Percentiles rank a stretch among this genome's conserved stretches.
Evolutionary conservation across 2,329 filamentous ascomycete species (phyloP).

Genomic region (Cercospora nicotianae): DNA sequence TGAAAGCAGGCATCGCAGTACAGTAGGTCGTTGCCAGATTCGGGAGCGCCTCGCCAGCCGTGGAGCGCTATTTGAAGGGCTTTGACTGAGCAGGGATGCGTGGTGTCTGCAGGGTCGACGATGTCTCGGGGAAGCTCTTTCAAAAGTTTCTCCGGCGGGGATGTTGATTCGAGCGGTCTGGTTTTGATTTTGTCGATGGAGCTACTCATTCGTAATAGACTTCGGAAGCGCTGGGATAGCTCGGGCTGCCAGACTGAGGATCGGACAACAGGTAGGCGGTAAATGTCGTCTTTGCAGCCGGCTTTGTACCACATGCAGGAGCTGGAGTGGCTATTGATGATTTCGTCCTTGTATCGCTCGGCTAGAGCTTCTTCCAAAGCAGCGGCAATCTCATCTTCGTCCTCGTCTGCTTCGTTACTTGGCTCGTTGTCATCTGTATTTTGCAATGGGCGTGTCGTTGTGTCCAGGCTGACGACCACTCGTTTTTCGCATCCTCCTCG

Average conservation of each 20-base stretch:
- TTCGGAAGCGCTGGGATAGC: constrained; percentile 34
- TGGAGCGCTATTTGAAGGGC: constrained; percentile 44
- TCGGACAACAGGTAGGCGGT: constrained; percentile 55
- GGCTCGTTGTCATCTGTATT: constrained; percentile 26
- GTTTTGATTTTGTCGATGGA: constrained; percentile 34
- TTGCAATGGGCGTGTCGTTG: constrained; percentile 28
- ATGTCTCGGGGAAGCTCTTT: constrained; percentile 33
- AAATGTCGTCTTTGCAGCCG: constrained; percentile 78
- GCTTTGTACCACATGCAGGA: constrained; percentile 82
- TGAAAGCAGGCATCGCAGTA: constrained; percentile 85
- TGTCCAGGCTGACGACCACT: constrained; percentile 73
- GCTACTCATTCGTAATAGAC: constrained; percentile 30
- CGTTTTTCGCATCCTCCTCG: constrained; percentile 78
- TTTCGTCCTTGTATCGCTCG: constrained; percentile 70
- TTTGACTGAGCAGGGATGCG: constrained; percentile 19
- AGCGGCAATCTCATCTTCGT: constrained; percentile 44
- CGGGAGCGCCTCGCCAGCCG: constrained; percentile 56
- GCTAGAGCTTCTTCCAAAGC: constrained; percentile 65
- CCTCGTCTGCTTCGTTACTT: constrained; percentile 43
- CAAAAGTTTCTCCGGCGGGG: constrained; percentile 27
- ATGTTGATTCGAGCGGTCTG: constrained; percentile 17
- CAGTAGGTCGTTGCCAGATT: constrained; percentile 67
- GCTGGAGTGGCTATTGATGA: constrained; percentile 73
- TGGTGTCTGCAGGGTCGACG: constrained; percentile 21
- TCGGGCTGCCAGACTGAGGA: constrained; percentile 39